Base-by-base conservation (phyloP, 2,329 filamentous ascomycete genomes). In the Berkeleyomyces basicola region DNA sequence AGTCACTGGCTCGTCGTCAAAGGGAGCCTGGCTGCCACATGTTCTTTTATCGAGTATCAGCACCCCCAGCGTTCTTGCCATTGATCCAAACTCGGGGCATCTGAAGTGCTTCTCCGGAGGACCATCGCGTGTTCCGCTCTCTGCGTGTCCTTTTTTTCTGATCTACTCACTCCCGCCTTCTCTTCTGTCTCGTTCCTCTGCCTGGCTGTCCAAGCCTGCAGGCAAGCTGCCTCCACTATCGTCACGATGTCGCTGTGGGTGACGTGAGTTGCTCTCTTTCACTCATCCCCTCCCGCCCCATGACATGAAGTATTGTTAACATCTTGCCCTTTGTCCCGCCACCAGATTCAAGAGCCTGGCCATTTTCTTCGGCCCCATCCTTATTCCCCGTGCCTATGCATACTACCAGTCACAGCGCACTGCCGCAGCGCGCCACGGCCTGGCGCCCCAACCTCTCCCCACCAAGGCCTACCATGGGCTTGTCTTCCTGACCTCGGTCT, bases 321-420 rank as follows among this genome's bases (percentile, higher is more conserved):
- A 42, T 55, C 16, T 23, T 10, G 4, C 43, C 2, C 16, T n/a
- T 1, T 46, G 16, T n/a, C 43, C 7, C 36, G 7, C 23, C 47
- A 6, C 62, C 66, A 82, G 78, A 61, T 74, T 83, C 68, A 79
- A 79, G 67, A 78, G 79, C 68, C 74, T 83, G 66, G 71, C 78
- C 69, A 71, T 84, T 69, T 79, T 84, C 75, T 79, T 91, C 71
- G 88, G 85, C 2, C 88, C 88, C 40, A 77, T 88, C 66, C 75
- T 91, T 67, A 72, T 92, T 46, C 86, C 87, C 60, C 83, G 82
- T 68, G 77, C 79, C 63, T 75, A 90, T 63, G 73, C 76, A 65
- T 84, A 81, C 76, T 87, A 88, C 75, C 82, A 83, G 67, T 78
- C 78, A 51, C 61, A 77, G 55, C 76, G 75, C 67, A 69, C 72